Conservation (phyloP, 345 rosid genomes). For the Acer yangbiense region DNA sequence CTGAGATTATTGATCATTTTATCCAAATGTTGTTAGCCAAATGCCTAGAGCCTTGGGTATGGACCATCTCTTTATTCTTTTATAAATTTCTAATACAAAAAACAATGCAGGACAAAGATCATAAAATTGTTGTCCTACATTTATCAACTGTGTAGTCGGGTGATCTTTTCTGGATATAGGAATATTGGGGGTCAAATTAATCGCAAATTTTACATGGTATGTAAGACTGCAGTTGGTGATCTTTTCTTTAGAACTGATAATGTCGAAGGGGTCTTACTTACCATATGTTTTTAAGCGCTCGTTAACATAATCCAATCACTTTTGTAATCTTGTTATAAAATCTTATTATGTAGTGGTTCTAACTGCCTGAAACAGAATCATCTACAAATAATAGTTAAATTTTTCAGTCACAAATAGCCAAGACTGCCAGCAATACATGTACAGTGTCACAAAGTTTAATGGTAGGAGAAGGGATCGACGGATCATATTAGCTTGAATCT, state of each 20-base stretch:
- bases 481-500: constrained; percentile 7
- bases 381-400: background rate
- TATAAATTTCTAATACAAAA: too few species aligned
- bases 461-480: background rate
- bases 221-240: too few species aligned
- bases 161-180: background rate
- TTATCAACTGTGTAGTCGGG: background rate
- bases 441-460: constrained; percentile 1
- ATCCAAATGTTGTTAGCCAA: too few species aligned
- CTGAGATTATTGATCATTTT: too few species aligned
- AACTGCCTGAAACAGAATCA: background rate
- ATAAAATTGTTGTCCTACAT: background rate
- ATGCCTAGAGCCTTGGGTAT: background rate
- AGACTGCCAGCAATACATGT: background rate
- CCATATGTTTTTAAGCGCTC: too few species aligned
- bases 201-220: too few species aligned
- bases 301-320: too few species aligned
- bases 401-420: background rate
- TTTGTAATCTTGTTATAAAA: too few species aligned
- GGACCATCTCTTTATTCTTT: background rate
- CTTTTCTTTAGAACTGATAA: too few species aligned
- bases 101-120: too few species aligned
- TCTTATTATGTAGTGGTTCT: background rate
- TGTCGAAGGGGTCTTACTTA: too few species aligned
- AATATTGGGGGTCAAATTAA: too few species aligned